Percentiles rank a stretch among this genome's conserved stretches.
These are phyloP conservation scores for Mycocentrospora acerina DNA, from an alignment of 2,329 filamentous ascomycete genomes.

Conservation along the genomic window DNA sequence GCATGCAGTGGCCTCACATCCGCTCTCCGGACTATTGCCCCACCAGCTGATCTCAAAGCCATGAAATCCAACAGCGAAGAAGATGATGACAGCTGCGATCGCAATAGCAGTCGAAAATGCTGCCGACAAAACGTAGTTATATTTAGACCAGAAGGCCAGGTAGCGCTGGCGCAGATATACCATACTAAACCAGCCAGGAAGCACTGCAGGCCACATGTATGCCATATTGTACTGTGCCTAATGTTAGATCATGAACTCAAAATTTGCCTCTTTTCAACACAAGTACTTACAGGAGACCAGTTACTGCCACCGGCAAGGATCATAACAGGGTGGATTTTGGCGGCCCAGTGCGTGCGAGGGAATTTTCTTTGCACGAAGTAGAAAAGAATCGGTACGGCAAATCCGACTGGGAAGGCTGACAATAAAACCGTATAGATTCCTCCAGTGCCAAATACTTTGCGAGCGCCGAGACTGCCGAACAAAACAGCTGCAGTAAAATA, in stretches of 20 bases:
- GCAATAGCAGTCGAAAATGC: conserved; percentile 55
- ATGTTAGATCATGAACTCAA: not conserved
- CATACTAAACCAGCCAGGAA: conserved; percentile 29
- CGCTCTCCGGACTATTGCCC: conserved; percentile 21
- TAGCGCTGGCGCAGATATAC: conserved; percentile 50
- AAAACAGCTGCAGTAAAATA: conserved; percentile 60
- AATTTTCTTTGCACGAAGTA: conserved; percentile 14
- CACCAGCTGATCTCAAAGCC: conserved; percentile 44
- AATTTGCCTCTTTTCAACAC: not conserved
- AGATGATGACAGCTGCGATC: conserved; percentile 55
- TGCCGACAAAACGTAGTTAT: conserved; percentile 57
- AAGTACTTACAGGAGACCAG: conserved; percentile 4
- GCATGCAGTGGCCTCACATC: not conserved
- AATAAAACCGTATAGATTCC: conserved; percentile 54
- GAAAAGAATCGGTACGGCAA: conserved; percentile 49
- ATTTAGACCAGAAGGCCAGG: conserved; percentile 56
- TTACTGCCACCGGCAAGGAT: conserved; percentile 6
- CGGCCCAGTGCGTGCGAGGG: conserved; percentile 1
- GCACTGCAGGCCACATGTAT: conserved; percentile 52
- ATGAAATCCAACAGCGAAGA: conserved; percentile 55
- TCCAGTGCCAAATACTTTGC: conserved; percentile 52
- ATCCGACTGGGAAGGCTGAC: conserved; percentile 55
- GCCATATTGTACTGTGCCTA: conserved; percentile 56
- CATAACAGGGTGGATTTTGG: conserved; percentile 31
- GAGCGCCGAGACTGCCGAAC: conserved; percentile 57